phyloP scores from a whole-genome alignment of 257 asterid genomes.

The Solanum paucissectum region DNA sequence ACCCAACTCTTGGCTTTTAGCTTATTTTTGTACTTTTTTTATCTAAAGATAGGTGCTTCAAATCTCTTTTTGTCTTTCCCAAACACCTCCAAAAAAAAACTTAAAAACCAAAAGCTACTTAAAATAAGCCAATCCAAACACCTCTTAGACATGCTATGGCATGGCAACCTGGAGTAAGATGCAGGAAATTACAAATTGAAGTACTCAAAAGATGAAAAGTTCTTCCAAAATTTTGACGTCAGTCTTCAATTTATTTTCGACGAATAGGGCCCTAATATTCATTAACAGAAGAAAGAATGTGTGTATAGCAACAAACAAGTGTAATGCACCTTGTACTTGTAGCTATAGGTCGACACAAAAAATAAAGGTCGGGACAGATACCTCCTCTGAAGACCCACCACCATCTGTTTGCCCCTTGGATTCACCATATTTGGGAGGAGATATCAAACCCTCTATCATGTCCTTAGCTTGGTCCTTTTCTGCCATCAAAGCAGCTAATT shows the following conservation, averaged over 20 bases:
- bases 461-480: conserved; percentile 38
- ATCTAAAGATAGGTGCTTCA: not conserved
- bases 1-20: not conserved
- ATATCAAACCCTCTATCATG: conserved; percentile 27
- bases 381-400: conserved; percentile 53
- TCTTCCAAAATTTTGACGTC: not conserved
- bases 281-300: not conserved
- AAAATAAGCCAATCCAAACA: not conserved
- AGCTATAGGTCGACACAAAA: not conserved
- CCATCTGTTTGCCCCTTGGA: conserved; percentile 19
- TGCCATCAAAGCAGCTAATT: conserved; percentile 40
- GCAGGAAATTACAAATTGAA: not conserved
- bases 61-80: not conserved
- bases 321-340: not conserved
- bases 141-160: not conserved
- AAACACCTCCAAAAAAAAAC: not conserved
- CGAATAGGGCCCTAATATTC: not conserved
- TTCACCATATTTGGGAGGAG: conserved; percentile 31
- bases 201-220: not conserved
- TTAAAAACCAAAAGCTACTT: not conserved
- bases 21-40: not conserved
- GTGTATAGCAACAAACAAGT: not conserved
- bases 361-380: conserved; percentile 13
- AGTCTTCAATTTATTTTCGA: not conserved
- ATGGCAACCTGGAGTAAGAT: not conserved